Base-by-base conservation (phyloP, 2,329 filamentous ascomycete species). In the Plectosphaerella plurivora region DNA sequence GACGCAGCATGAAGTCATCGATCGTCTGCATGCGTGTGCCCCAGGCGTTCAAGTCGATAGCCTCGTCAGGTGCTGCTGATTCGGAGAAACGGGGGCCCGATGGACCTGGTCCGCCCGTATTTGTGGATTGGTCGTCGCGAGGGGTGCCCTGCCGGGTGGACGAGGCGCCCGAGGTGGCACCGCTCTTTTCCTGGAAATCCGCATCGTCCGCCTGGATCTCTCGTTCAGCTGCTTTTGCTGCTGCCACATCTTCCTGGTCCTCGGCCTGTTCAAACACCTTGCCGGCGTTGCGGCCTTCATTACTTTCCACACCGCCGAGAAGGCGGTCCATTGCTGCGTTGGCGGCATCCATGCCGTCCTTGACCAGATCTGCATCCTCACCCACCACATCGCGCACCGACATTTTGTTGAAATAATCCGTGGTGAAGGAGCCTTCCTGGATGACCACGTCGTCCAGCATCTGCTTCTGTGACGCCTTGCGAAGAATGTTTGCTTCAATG, bases 391-490 rank as follows among this genome's bases (percentile, higher is more conserved):
- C 88, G 37, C 82, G 78, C 49, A 87, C 85, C 74, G 59, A 92
- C 44, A 89, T 76, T 61, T 87, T 91, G 62, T 91, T 91, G 71
- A 96, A 93, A 67, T 96, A 92, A 63, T 99, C 94, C 0, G 94
- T 99, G 0, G 93, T 99, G 68, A 99, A 99, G 59, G 93, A 91
- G 57, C 94, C 94, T 67, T 97, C 94, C 65, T 99, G 95, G 60
- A 99, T 99, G 52, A 99, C 92, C 8, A 99, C 91, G 58, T 99
- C 94, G 63, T 99, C 94, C 0, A 99, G 81, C 83, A 99, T 91
- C 61, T 95, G 89, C 74, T 99, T 99, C 70, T 99, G 94, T 50
- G 94, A 95, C 12, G 91, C 91, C 65, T 97, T 97, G 57, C 93
- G 89, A 39, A 99, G 76, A 55, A 99, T 99, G 64, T 99, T 99